These are phyloP conservation scores for Cryptosporidium parvum DNA, from an alignment of 169 alveolate genomes.

Conservation along the genomic window DNA sequence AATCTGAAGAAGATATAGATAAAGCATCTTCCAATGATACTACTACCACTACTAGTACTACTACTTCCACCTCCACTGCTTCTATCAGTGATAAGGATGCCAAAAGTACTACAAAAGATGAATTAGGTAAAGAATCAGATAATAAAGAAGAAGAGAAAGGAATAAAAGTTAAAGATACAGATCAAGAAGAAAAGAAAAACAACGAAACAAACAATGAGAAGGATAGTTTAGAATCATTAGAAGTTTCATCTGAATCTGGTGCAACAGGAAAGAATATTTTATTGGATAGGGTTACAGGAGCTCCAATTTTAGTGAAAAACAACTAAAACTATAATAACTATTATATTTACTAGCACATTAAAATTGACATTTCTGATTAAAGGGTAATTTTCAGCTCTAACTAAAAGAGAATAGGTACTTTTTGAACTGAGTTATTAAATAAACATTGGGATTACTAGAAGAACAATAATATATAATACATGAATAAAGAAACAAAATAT, in stretches of 20 bases:
- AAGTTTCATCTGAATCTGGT: not conserved
- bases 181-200: not conserved
- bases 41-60: not conserved
- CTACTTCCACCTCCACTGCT: not conserved
- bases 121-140: not conserved
- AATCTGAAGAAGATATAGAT: not conserved
- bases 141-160: not conserved
- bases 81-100: not conserved
- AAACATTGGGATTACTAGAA: not conserved
- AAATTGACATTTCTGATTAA: no score
- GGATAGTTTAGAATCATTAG: not conserved
- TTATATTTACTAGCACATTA: not conserved
- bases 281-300: slow-evolving; percentile 66
- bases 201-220: not conserved
- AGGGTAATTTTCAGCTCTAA: not conserved
- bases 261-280: not conserved
- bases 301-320: slow-evolving; percentile 16
- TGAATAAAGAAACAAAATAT: not conserved
- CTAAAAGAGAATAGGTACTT: no score
- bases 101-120: not conserved
- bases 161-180: not conserved
- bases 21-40: not conserved
- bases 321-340: slow-evolving; percentile 1
- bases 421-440: not conserved
- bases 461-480: not conserved